Percentiles rank a stretch among this genome's conserved stretches.
Conservation (phyloP, 169 alveolate genomes). For the Plasmodium vivax region DNA sequence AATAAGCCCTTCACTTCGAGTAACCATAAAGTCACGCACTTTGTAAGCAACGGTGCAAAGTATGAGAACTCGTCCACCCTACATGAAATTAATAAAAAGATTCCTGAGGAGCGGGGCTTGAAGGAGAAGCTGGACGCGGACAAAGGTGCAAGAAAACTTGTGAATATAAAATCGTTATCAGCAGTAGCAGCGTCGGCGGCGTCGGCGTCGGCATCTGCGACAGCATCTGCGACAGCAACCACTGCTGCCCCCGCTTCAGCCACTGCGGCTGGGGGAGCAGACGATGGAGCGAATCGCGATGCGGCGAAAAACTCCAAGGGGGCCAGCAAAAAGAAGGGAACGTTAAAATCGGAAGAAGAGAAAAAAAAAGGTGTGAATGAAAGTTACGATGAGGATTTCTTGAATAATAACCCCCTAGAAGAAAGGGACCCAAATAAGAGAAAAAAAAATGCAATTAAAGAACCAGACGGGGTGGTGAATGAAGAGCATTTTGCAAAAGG, state of each 20-base stretch:
- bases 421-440: conserved; percentile 8
- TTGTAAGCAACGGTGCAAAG: conserved; percentile 2
- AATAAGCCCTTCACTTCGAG: not conserved
- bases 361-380: conserved; percentile 15
- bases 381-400: not conserved
- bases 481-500: conserved; percentile 21
- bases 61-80: conserved; percentile 15
- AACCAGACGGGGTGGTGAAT: not conserved
- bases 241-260: not conserved
- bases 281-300: not conserved
- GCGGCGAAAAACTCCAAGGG: conserved; percentile 6
- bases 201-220: not conserved
- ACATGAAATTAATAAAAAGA: conserved; percentile 42
- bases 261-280: not conserved
- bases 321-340: not conserved
- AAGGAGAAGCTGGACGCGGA: conserved; percentile 7
- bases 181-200: not conserved
- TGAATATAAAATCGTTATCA: conserved; percentile 13
- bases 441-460: conserved; percentile 20
- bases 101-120: conserved; percentile 9
- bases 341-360: not conserved
- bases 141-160: conserved; percentile 7
- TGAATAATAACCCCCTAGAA: conserved; percentile 21
- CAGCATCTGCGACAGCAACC: not conserved
- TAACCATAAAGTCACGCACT: conserved; percentile 19